These are phyloP conservation scores for Inonotus obliquus DNA, from an alignment of 1,284 basidiomycete genomes.

Conservation along the genomic window DNA sequence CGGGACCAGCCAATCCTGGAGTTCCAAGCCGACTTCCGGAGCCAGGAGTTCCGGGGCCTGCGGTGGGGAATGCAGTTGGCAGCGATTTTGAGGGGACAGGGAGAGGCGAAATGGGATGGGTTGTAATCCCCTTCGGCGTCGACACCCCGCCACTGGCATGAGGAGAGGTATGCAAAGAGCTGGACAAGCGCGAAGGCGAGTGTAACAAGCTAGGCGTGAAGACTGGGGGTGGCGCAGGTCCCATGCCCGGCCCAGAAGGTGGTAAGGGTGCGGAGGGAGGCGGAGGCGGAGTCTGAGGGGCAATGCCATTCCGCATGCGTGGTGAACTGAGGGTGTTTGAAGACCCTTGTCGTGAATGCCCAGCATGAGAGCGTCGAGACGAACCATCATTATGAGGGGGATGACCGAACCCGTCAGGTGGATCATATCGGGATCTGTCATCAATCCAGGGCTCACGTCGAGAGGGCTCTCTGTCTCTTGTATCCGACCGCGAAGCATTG, in stretches of 20 bases:
- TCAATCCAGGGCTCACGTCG: constrained; percentile 15
- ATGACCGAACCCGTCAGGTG: not conserved
- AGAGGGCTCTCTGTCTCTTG: not conserved
- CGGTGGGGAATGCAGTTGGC: not conserved
- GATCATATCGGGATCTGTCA: constrained; percentile 4
- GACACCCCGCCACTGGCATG: not conserved
- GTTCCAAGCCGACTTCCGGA: constrained; percentile 17
- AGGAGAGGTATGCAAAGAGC: constrained; percentile 7
- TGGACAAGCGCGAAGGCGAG: constrained; percentile 13
- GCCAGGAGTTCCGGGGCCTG: constrained; percentile 3
- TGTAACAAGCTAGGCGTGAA: constrained; percentile 11
- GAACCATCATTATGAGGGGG: not conserved
- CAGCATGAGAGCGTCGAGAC: not conserved
- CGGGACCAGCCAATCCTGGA: constrained; percentile 16
- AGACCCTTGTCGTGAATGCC: constrained; percentile 12
- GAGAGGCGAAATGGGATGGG: constrained; percentile 12
- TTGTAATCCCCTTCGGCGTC: constrained; percentile 5
- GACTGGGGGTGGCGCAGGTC: constrained; percentile 4
- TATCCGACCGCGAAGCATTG: constrained; percentile 22
- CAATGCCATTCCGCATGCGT: constrained; percentile 6
- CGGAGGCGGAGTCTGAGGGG: not conserved
- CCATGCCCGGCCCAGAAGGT: constrained; percentile 8
- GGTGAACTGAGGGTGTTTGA: constrained; percentile 11
- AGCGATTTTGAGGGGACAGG: constrained; percentile 7
- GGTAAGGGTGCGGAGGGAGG: not conserved